These are phyloP conservation scores for Malbranchea zuffiana DNA, from an alignment of 2,329 filamentous ascomycete species.

Conservation along the genomic window DNA sequence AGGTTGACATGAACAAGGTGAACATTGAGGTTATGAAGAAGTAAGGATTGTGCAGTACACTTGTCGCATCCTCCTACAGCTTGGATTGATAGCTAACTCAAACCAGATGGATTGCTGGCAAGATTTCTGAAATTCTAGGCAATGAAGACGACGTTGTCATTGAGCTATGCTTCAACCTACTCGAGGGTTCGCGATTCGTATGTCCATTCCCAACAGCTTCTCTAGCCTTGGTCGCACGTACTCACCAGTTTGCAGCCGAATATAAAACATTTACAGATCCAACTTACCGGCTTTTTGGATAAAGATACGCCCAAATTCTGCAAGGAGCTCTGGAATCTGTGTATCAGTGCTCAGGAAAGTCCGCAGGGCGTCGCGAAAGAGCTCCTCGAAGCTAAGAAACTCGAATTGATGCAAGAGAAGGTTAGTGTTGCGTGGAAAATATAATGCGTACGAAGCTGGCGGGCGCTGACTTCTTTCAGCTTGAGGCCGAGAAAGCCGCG, in stretches of 20 bases:
- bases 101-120: constrained; percentile 79
- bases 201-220: constrained; percentile 32
- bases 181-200: constrained; percentile 68
- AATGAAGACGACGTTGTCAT: constrained; percentile 93
- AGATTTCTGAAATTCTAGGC: constrained; percentile 77
- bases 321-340: constrained; percentile 85
- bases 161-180: constrained; percentile 60
- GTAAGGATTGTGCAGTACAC: constrained; percentile 41
- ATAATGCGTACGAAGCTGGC: not conserved
- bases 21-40: constrained; percentile 98
- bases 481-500: constrained; percentile 70
- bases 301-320: constrained; percentile 84
- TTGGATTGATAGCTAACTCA: constrained; percentile 2
- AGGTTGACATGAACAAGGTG: constrained; percentile 95
- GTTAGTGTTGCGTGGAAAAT: constrained; percentile 36
- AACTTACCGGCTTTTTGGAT: constrained; percentile 88
- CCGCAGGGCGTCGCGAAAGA: constrained; percentile 89
- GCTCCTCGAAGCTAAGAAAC: constrained; percentile 88
- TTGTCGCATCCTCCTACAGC: not conserved
- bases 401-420: constrained; percentile 90
- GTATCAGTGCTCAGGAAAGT: constrained; percentile 78
- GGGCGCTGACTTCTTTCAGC: constrained; percentile 38
- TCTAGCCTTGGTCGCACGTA: constrained; percentile 10
- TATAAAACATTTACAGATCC: constrained; percentile 89
- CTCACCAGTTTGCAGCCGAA: constrained; percentile 56